Percentiles rank a stretch among this genome's conserved stretches.
Conservation (phyloP, 2,329 filamentous ascomycete species). For the Cytospora mali region DNA sequence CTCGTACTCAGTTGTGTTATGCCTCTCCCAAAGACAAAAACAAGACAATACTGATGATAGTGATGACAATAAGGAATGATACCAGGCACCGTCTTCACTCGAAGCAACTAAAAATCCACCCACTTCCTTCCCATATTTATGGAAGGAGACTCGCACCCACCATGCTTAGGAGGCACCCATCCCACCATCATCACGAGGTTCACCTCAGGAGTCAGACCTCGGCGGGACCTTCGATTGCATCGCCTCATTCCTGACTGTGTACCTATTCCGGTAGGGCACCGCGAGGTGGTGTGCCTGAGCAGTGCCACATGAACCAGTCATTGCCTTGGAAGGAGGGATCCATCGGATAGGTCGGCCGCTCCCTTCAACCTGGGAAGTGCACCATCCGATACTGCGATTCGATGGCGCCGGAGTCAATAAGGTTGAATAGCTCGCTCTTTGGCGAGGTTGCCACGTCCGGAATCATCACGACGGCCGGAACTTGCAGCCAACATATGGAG, state of each 20-base stretch:
- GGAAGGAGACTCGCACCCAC: neutral
- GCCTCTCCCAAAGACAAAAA: neutral
- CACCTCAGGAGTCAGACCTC: conserved; percentile 19
- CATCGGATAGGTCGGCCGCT: conserved; percentile 16
- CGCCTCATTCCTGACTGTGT: conserved; percentile 24
- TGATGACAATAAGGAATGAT: conserved; percentile 12
- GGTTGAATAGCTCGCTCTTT: neutral
- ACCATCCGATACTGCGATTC: conserved; percentile 15
- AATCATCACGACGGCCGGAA: neutral
- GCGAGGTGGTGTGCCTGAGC: conserved; percentile 18
- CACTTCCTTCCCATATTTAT: conserved; percentile 18
- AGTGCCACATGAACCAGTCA: conserved; percentile 20
- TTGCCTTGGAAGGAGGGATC: conserved; percentile 6
- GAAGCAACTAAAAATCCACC: conserved; percentile 12
- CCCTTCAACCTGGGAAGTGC: neutral
- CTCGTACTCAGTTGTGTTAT: neutral
- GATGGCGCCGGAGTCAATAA: neutral
- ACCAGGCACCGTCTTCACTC: conserved; percentile 7
- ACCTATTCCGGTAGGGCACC: conserved; percentile 7
- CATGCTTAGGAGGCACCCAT: conserved; percentile 4
- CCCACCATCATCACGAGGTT: conserved; percentile 10
- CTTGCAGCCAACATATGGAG: conserved; percentile 13
- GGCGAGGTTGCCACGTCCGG: neutral
- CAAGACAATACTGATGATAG: neutral
- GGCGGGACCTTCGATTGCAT: conserved; percentile 12